Evolutionary conservation across 1,284 basidiomycete species (phyloP).

Genomic region (Microbotryum violaceum): DNA sequence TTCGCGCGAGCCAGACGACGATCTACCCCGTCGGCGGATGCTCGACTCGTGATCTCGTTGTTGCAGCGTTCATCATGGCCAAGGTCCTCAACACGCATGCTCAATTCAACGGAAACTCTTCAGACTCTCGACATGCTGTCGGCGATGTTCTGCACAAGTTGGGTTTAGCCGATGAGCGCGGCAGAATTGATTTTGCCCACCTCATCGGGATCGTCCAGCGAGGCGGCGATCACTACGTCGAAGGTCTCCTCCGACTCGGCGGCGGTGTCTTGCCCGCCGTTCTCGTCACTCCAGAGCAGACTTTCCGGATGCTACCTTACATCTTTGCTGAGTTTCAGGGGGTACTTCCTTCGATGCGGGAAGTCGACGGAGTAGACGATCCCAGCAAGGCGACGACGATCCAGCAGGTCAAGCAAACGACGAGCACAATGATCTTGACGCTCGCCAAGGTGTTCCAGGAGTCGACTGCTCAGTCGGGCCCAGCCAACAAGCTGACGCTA

Average conservation of each 20-base stretch:
- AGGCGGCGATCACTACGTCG: constrained; percentile 41
- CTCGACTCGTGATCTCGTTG: constrained; percentile 26
- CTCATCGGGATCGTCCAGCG: constrained; percentile 41
- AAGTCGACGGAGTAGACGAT: constrained; percentile 33
- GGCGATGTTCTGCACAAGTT: constrained; percentile 28
- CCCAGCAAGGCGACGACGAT: constrained; percentile 35
- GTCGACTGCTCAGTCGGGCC: constrained; percentile 34
- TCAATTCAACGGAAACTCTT: constrained; percentile 36
- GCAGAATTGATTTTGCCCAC: constrained; percentile 38
- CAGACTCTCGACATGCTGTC: constrained; percentile 32
- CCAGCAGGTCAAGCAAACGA: constrained; percentile 42
- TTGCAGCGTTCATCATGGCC: constrained; percentile 39
- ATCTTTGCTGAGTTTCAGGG: constrained; percentile 34
- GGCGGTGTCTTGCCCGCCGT: constrained; percentile 46
- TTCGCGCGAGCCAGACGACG: constrained; percentile 7
- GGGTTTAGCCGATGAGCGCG: constrained; percentile 27
- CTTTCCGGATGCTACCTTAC: constrained; percentile 15
- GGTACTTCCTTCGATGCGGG: constrained; percentile 43
- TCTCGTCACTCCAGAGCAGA: constrained; percentile 45
- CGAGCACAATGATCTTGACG: constrained; percentile 51
- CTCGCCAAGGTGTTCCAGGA: constrained; percentile 54
- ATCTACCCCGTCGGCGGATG: constrained; percentile 17
- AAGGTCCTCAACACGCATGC: constrained; percentile 42
- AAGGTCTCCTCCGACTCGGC: constrained; percentile 39
- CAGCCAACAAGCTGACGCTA: constrained; percentile 33